These are phyloP conservation scores for Moesziomyces aphidis DNA, from an alignment of 1,284 basidiomycete genomes.

Conservation along the genomic window DNA sequence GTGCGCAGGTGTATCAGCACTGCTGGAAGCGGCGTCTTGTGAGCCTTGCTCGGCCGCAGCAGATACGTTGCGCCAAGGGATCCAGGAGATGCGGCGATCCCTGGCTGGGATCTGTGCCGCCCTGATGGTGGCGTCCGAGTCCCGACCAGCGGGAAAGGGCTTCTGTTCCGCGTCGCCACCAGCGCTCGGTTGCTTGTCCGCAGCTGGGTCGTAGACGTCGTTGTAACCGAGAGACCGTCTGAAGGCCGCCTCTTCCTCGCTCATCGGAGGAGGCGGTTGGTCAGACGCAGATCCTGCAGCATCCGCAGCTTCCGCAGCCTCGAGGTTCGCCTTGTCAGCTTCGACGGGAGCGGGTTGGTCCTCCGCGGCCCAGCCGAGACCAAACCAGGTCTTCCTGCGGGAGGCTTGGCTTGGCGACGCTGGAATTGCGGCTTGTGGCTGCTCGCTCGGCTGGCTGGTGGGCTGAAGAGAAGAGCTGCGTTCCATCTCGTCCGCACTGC, in stretches of 20 bases:
- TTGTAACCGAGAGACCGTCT: conserved; percentile 36
- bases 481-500: conserved; percentile 41
- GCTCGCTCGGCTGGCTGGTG: conserved; percentile 3
- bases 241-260: conserved; percentile 50
- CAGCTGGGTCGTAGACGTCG: conserved; percentile 6
- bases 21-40: neutral
- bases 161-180: neutral
- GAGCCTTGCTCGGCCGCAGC: neutral
- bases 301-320: neutral
- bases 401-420: conserved; percentile 6
- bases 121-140: conserved; percentile 29
- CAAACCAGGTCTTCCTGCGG: conserved; percentile 44
- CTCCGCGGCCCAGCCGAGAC: conserved; percentile 23
- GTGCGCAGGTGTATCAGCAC: neutral
- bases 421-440: neutral
- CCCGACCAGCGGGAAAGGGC: conserved; percentile 16
- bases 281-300: neutral
- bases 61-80: conserved; percentile 42
- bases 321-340: neutral
- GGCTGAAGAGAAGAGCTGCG: conserved; percentile 15
- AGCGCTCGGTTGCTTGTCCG: neutral
- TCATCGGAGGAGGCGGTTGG: conserved; percentile 44
- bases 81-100: conserved; percentile 32
- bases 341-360: neutral
- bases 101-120: conserved; percentile 7